Conservation (phyloP, 1,284 basidiomycete species). For the Boletus holoroseus region DNA sequence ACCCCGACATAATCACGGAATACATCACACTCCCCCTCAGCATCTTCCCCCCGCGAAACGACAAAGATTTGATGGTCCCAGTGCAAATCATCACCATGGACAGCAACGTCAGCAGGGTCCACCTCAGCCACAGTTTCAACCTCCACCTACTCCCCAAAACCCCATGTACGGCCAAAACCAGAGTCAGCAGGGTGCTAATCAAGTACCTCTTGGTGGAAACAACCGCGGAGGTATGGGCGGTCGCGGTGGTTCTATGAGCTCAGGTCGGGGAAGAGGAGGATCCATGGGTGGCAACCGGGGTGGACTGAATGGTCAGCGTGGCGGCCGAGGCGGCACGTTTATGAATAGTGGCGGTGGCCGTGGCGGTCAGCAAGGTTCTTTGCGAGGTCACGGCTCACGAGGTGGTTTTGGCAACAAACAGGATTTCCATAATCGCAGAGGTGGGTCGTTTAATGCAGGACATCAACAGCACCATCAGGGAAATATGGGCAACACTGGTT, state of each 20-base stretch:
- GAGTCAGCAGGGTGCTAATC: slow-evolving; percentile 40
- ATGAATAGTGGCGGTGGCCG: slow-evolving; percentile 37
- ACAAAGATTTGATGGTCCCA: slow-evolving; percentile 76
- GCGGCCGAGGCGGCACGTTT: slow-evolving; percentile 38
- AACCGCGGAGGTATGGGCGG: slow-evolving; percentile 37
- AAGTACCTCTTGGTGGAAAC: slow-evolving; percentile 40
- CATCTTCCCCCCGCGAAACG: slow-evolving; percentile 77
- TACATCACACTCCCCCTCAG: slow-evolving; percentile 61
- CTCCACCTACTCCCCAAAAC: slow-evolving; percentile 49
- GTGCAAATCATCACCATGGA: slow-evolving; percentile 42
- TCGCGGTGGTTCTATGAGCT: slow-evolving; percentile 31
- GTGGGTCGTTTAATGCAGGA: slow-evolving; percentile 54
- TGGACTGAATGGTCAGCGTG: slow-evolving; percentile 33
- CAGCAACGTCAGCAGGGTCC: slow-evolving; percentile 35
- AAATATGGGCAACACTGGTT: slow-evolving; percentile 41
- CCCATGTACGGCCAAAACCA: slow-evolving; percentile 37
- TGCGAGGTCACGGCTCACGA: slow-evolving; percentile 58
- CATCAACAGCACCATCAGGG: slow-evolving; percentile 40
- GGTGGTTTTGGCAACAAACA: slow-evolving; percentile 57
- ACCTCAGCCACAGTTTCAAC: slow-evolving; percentile 39
- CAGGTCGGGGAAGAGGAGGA: slow-evolving; percentile 45
- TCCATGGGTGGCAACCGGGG: slow-evolving; percentile 44
- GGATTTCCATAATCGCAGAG: slow-evolving; percentile 58
- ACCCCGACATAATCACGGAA: slow-evolving; percentile 44
- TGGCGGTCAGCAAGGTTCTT: slow-evolving; percentile 32